phyloP scores from a whole-genome alignment of 257 asterid genomes.

The Ocimum tenuiflorum region DNA sequence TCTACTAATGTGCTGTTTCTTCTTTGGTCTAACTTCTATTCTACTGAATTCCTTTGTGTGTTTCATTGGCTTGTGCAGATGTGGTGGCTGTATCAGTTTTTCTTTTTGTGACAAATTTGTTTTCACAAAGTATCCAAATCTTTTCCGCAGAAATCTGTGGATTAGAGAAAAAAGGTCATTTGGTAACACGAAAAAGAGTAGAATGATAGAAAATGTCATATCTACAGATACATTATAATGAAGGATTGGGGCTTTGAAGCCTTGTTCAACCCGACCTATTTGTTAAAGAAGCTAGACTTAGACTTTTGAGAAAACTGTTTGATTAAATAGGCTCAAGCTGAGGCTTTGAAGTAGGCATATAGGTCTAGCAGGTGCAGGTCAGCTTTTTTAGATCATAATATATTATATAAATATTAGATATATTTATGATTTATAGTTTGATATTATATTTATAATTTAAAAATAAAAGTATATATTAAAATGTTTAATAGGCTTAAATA shows the following conservation, averaged over 20 bases:
- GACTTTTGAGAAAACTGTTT: too few relatives aligned
- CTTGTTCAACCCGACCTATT: too few relatives aligned
- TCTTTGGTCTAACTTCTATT: slow-evolving; percentile 38
- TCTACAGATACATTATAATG: not conserved
- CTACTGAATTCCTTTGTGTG: slow-evolving; percentile 11
- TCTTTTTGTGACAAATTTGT: slow-evolving; percentile 22
- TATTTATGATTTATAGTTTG: too few relatives aligned
- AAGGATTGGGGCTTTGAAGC: not conserved
- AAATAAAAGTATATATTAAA: too few relatives aligned
- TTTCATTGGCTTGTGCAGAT: slow-evolving; percentile 23
- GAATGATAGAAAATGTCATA: not conserved
- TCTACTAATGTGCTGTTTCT: slow-evolving; percentile 27
- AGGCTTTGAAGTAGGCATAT: too few relatives aligned
- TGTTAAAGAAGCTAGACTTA: too few relatives aligned
- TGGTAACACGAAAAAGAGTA: not conserved
- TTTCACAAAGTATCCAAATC: slow-evolving; percentile 36
- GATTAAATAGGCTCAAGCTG: too few relatives aligned
- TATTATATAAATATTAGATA: too few relatives aligned
- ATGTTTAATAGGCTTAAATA: too few relatives aligned
- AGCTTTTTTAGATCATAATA: too few relatives aligned
- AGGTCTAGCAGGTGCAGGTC: too few relatives aligned
- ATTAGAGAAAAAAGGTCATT: not conserved
- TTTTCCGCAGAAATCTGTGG: slow-evolving; percentile 51
- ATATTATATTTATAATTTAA: too few relatives aligned
- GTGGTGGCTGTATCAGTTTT: slow-evolving; percentile 7